Percentiles rank a stretch among this genome's conserved stretches.
Conservation (phyloP, 495 filamentous ascomycete genomes). For the Aspergillus cristatus region DNA sequence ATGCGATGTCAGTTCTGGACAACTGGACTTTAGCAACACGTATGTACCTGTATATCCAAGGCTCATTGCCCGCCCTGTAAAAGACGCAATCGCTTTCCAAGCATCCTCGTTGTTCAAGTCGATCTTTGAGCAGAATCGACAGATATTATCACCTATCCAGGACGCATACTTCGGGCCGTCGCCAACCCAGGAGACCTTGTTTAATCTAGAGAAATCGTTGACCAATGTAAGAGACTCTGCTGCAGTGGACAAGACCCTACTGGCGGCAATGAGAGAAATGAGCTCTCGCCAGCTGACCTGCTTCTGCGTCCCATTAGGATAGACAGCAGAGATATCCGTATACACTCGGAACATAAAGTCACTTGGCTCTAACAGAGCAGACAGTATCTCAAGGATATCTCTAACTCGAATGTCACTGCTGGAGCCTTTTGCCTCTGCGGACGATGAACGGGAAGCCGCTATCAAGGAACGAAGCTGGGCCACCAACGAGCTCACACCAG, state of each 20-base stretch:
- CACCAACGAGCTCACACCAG: slow-evolving; percentile 62
- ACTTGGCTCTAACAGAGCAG: slow-evolving; percentile 47
- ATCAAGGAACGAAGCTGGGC: slow-evolving; percentile 50
- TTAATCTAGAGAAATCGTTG: slow-evolving; percentile 18
- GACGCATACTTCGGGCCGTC: slow-evolving; percentile 52
- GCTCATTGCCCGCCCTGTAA: slow-evolving; percentile 57
- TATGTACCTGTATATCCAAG: slow-evolving; percentile 64
- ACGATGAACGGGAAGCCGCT: slow-evolving; percentile 15
- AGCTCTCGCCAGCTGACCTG: slow-evolving; percentile 58
- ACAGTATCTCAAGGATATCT: slow-evolving; percentile 37
- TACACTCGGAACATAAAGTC: slow-evolving; percentile 47
- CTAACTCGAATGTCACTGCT: slow-evolving; percentile 18
- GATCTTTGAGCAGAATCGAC: slow-evolving; percentile 35
- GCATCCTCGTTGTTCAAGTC: slow-evolving; percentile 27
- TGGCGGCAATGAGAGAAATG: slow-evolving; percentile 54
- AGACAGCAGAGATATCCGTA: slow-evolving; percentile 28
- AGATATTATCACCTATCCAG: slow-evolving; percentile 73
- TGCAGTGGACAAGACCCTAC: slow-evolving; percentile 59
- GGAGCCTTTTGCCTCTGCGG: slow-evolving; percentile 21
- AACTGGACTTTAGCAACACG: not conserved
- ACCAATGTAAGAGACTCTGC: slow-evolving; percentile 65
- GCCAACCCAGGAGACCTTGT: slow-evolving; percentile 51
- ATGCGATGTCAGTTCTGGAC: not conserved
- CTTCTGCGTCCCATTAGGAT: slow-evolving; percentile 25
- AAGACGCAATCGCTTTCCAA: slow-evolving; percentile 47